Evolutionary conservation across 2,329 filamentous ascomycete genomes (phyloP), one percentile per base, ranked within the genome.

Genomic region (Monilinia fructigena): DNA sequence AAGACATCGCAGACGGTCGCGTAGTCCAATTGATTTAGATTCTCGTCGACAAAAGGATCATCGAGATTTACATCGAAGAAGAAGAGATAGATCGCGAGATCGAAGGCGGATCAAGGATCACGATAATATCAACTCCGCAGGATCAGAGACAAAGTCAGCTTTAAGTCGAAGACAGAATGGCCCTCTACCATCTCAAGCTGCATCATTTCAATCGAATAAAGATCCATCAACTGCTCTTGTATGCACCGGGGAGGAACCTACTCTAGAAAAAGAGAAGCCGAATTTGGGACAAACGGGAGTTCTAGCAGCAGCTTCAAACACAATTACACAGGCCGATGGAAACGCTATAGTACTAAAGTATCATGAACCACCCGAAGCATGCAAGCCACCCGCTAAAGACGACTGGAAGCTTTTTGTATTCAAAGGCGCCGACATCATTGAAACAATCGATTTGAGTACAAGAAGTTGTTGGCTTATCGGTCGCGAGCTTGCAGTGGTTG

Each of bases 341-440:
- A 89, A 88, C 4, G 84, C 85, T 28, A 88, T 97, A 65, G 87
- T 92, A 3, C 85, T 99, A 56, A 98, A 98, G 81, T 99, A 99
- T 78, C 91, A 97, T 79, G 95, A 99, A 78, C 95, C 95, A 1
- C 81, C 92, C 14, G 95, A 99, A 80, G 92, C 94, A 60, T 90
- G 95, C 67, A 97, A 97, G 73, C 92, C 95, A 0, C 84, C 93
- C 0, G 75, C 89, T 0, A 89, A 87, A 65, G 88, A 95, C 72
- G 81, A 86, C 66, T 99, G 94, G 94, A 91, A 91, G 68, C 81
- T 99, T 58, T 98, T 96, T 76, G 85, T 97, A 28, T 99, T 99
- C 84, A 97, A 97, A 75, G 91, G 87, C 14, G 78, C 84, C 38
- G 90, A 93, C 66, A 83, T 96, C 3, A 77, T 97, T 45, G 92